Evolutionary conservation across 1,284 basidiomycete genomes (phyloP).

Genomic region (Pseudozyma thailandica): DNA sequence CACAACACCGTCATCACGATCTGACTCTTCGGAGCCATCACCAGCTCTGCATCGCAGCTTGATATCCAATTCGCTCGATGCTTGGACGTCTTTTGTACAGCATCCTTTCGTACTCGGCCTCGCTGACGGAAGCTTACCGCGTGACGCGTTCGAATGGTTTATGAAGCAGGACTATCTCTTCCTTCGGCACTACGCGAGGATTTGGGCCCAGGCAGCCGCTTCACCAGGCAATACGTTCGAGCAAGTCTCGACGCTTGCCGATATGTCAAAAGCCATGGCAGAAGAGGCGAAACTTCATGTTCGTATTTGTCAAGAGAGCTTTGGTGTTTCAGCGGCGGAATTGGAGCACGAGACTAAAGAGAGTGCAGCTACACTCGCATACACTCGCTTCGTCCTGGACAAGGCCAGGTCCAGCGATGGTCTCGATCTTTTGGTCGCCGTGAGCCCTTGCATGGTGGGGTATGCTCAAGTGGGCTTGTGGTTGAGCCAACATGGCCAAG

Average conservation of each 20-base stretch:
- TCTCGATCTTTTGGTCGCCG: conserved; percentile 80
- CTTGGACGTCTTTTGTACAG: conserved; percentile 70
- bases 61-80: conserved; percentile 52
- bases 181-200: conserved; percentile 71
- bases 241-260: conserved; percentile 76
- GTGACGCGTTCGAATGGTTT: conserved; percentile 81
- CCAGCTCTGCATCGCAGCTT: conserved; percentile 49
- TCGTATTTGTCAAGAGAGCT: conserved; percentile 45
- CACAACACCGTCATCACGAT: conserved; percentile 16
- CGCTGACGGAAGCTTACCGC: conserved; percentile 77
- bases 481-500: conserved; percentile 68
- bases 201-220: conserved; percentile 75
- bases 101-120: conserved; percentile 84
- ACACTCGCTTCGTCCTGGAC: conserved; percentile 64
- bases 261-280: conserved; percentile 69
- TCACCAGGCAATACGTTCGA: conserved; percentile 70
- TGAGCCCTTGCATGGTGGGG: conserved; percentile 86
- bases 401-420: conserved; percentile 72
- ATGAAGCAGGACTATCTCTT: conserved; percentile 76
- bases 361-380: conserved; percentile 59
- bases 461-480: conserved; percentile 90
- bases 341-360: conserved; percentile 51
- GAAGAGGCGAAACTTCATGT: conserved; percentile 57
- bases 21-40: conserved; percentile 34
- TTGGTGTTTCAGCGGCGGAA: conserved; percentile 42